Percentiles rank a stretch among this genome's conserved stretches.
These are phyloP conservation scores for Collybia nuda DNA, from an alignment of 768 basidiomycete genomes.

Conservation along the genomic window DNA sequence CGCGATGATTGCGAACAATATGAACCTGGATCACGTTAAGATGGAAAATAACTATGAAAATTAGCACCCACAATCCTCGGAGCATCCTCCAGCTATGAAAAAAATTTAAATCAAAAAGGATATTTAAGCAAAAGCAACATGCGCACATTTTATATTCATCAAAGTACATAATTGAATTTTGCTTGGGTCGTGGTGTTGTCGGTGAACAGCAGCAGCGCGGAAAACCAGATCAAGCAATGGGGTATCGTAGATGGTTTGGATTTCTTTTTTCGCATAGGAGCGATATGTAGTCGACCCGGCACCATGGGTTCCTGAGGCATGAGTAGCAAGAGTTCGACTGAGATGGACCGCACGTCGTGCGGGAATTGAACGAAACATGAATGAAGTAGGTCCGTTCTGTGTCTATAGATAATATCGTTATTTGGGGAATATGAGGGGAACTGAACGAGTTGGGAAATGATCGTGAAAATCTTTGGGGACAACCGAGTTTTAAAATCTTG, in stretches of 20 bases:
- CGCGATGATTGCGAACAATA: slow-evolving; percentile 99
- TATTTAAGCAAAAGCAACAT: slow-evolving; percentile 11
- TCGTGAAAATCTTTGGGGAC: too few species aligned
- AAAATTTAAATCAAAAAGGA: slow-evolving; percentile 11
- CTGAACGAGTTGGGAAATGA: too few species aligned
- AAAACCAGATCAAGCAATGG: slow-evolving; percentile 90
- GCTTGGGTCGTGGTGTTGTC: slow-evolving; percentile 81
- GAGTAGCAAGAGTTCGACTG: slow-evolving; percentile 62
- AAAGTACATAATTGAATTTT: slow-evolving; percentile 96
- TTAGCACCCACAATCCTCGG: slow-evolving; percentile 80
- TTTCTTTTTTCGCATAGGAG: slow-evolving; percentile 78
- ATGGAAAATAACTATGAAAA: background rate
- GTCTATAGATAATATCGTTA: background rate
- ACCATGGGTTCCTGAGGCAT: slow-evolving; percentile 33
- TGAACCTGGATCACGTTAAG: slow-evolving; percentile 55
- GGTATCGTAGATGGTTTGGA: slow-evolving; percentile 81
- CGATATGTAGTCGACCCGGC: slow-evolving; percentile 40
- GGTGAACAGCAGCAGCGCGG: slow-evolving; percentile 80
- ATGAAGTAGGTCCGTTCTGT: background rate
- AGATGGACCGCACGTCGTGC: slow-evolving; percentile 25
- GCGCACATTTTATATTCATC: slow-evolving; percentile 97
- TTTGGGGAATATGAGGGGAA: background rate
- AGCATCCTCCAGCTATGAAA: slow-evolving; percentile 82
- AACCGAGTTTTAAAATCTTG: too few species aligned
- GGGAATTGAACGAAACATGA: slow-evolving; percentile 39